These are phyloP conservation scores for Cutaneotrichosporon cutaneum DNA, from an alignment of 1,284 basidiomycete genomes.

Conservation along the genomic window DNA sequence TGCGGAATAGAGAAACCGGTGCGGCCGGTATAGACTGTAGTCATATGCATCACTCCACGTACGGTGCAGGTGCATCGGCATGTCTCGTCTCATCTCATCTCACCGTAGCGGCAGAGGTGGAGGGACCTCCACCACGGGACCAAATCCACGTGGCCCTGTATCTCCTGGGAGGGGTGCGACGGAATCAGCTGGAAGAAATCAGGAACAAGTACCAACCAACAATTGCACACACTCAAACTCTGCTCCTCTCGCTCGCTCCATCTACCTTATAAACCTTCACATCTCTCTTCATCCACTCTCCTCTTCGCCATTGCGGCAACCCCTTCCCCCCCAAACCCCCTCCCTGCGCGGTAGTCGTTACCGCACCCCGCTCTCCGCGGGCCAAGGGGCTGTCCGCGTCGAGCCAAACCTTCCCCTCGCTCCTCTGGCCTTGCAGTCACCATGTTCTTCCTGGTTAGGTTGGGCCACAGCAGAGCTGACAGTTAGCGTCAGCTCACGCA, in stretches of 20 bases:
- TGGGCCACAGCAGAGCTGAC: constrained; percentile 12
- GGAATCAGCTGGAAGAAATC: background rate
- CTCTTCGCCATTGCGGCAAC: background rate
- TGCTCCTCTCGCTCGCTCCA: background rate
- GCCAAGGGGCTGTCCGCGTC: background rate
- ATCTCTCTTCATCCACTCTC: background rate
- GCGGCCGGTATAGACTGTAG: constrained; percentile 7
- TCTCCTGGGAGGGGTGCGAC: background rate
- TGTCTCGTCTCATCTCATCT: background rate
- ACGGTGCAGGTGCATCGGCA: background rate
- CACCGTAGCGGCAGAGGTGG: background rate
- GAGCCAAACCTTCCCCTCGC: background rate
- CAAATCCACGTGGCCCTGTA: constrained; percentile 1
- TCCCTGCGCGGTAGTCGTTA: background rate
- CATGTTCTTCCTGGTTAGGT: constrained; percentile 53
- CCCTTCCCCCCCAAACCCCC: background rate
- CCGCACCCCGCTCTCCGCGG: background rate
- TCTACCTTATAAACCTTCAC: constrained; percentile 5
- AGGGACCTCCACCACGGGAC: background rate
- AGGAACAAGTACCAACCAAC: background rate
- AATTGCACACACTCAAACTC: too few relatives aligned
- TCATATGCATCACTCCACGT: constrained; percentile 13
- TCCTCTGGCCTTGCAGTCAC: constrained; percentile 1
- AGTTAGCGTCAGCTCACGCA: constrained; percentile 87
- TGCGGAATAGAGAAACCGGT: background rate